Evolutionary conservation across 2,329 filamentous ascomycete genomes (phyloP), one percentile per base, ranked within the genome.

Genomic region (Ampelomyces quisqualis): DNA sequence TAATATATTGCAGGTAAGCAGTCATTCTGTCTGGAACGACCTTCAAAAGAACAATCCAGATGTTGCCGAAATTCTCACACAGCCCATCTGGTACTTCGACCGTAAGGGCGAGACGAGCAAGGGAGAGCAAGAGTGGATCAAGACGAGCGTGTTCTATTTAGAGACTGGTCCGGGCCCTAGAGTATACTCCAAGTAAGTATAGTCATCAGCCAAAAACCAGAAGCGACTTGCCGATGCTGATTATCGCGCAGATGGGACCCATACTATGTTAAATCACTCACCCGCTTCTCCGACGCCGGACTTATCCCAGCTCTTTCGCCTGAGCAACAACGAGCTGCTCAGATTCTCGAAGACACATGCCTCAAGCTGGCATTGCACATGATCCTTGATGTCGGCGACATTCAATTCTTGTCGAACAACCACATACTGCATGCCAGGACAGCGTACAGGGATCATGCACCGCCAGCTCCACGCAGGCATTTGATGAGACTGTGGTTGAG

Each of bases 31-130:
- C 26, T 95, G 86, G 81, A 95, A 95, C 69, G 78, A 78, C 24
- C 75, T 95, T 23, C 86, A 89, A 63, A 69, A 68, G 26, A 81
- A 91, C 62, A 77, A 87, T 17, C 88, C 88, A 0, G 88, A 91
- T 58, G 84, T 94, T 1, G 84, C 88, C 1, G 81, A 86, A 65
- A 77, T 83, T 5, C 74, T 95, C 38, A 85, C 86, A 1, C 72
- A 84, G 64, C 88, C 89, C 1, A 81, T 89, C 50, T 95, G 89
- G 89, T 93, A 94, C 72, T 91, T 94, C 66, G 89, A 95, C 69
- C 84, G 89, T 39, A 95, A 95, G 73, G 89, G 89, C 8, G 89
- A 95, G 73, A 81, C 80, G 1, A 86, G 82, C 15, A 71, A 75
- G 10, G 88, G 87, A 9, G 77, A 94, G 68, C 80, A 90, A 39